Conservation (phyloP, 495 filamentous ascomycete species). For the Oleoguttula mirabilis region DNA sequence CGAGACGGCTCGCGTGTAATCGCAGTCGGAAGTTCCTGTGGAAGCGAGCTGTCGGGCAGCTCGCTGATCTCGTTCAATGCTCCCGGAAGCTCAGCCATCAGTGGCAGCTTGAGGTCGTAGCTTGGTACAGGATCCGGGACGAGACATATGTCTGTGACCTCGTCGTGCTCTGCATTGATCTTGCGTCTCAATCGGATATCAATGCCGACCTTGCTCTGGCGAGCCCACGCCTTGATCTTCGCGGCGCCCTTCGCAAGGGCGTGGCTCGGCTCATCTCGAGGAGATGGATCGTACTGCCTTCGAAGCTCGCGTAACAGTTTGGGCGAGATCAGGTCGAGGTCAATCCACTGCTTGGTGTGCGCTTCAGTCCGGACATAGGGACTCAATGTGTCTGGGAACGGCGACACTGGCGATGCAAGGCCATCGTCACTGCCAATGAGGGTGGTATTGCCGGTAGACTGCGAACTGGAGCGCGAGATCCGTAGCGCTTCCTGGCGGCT, state of each 20-base stretch:
- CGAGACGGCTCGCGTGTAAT: background rate
- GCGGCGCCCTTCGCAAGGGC: conserved; percentile 4
- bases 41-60: background rate
- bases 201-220: conserved; percentile 6
- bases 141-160: conserved; percentile 5
- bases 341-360: conserved; percentile 1
- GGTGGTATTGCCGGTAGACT: conserved; percentile 2
- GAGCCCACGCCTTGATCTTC: conserved; percentile 12
- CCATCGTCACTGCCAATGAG: conserved; percentile 5
- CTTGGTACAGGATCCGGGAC: background rate
- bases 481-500: background rate
- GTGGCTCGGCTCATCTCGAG: background rate
- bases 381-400: background rate
- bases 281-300: background rate
- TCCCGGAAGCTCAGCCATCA: conserved; percentile 1
- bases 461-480: conserved; percentile 4
- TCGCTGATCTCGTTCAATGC: conserved; percentile 4
- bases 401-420: background rate
- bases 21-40: conserved; percentile 1
- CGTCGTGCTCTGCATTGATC: conserved; percentile 4
- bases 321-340: conserved; percentile 1
- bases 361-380: background rate
- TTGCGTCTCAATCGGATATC: conserved; percentile 8
- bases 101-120: background rate
- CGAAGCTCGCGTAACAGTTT: conserved; percentile 4